phyloP scores from a whole-genome alignment of 129 eudicot species.

The Erigeron canadensis region DNA sequence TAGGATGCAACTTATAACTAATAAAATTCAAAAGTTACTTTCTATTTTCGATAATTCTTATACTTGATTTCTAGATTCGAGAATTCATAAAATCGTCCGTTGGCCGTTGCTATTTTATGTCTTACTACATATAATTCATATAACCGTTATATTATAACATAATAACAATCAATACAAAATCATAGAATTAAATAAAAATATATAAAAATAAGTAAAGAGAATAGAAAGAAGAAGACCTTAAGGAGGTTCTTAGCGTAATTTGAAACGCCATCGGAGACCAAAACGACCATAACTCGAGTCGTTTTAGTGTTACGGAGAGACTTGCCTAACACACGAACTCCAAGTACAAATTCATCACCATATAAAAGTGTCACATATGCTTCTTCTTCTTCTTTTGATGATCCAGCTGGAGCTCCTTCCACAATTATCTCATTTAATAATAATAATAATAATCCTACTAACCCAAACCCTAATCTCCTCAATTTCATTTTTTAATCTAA shows the following conservation, averaged over 20 bases:
- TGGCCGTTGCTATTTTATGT: no score
- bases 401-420: constrained; percentile 36
- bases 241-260: constrained; percentile 74
- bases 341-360: constrained; percentile 93
- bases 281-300: constrained; percentile 75
- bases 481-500: constrained; percentile 19
- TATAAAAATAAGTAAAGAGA: neutral
- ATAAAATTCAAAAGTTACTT: neutral
- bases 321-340: constrained; percentile 94
- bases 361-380: constrained; percentile 91
- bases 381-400: constrained; percentile 37
- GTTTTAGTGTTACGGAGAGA: constrained; percentile 83
- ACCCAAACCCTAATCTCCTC: constrained; percentile 31
- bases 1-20: no score
- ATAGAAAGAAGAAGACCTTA: constrained; percentile 34
- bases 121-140: no score
- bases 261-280: constrained; percentile 98
- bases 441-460: constrained; percentile 20
- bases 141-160: no score
- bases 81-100: no score
- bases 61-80: no score
- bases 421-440: constrained; percentile 5
- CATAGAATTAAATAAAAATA: neutral
- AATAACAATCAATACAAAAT: neutral
- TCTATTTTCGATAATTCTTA: no score